A percentile compares a stretch with the other conserved stretches of the same genome.
phyloP scores from a whole-genome alignment of 2,329 filamentous ascomycete genomes.

The Botrytis fragariae region DNA sequence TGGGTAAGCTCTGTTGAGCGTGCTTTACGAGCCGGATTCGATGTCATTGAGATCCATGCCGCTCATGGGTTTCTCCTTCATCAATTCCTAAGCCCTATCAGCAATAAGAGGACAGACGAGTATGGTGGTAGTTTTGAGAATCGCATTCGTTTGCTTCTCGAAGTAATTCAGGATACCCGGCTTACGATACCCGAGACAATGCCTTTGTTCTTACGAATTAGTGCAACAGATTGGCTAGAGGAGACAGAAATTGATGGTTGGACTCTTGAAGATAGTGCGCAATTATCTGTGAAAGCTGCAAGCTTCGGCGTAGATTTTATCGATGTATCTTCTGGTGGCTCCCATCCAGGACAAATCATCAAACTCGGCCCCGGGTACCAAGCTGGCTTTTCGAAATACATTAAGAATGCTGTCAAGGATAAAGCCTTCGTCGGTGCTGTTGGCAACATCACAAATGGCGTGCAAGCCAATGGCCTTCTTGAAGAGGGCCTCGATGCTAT shows the following conservation, averaged over 20 bases:
- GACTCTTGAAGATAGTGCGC: conserved; percentile 62
- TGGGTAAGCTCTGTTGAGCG: conserved; percentile 59
- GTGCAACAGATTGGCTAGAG: conserved; percentile 72
- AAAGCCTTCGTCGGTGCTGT: conserved; percentile 48
- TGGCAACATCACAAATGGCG: conserved; percentile 47
- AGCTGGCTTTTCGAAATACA: conserved; percentile 63
- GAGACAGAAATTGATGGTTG: conserved; percentile 55
- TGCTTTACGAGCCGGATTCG: conserved; percentile 63
- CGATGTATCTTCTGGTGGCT: conserved; percentile 68
- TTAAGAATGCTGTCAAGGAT: conserved; percentile 69
- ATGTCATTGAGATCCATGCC: conserved; percentile 76
- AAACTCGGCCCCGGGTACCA: conserved; percentile 65
- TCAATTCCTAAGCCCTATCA: conserved; percentile 64
- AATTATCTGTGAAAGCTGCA: conserved; percentile 61
- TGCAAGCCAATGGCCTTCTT: conserved; percentile 48
- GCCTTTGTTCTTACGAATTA: conserved; percentile 72
- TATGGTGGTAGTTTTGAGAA: conserved; percentile 73
- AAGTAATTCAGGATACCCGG: conserved; percentile 63
- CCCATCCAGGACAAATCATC: conserved; percentile 58
- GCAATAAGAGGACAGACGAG: conserved; percentile 67
- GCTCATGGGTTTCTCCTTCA: conserved; percentile 78
- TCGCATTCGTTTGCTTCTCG: conserved; percentile 63
- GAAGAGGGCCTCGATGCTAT: conserved; percentile 50
- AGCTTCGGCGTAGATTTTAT: conserved; percentile 69
- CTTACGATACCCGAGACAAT: conserved; percentile 61